Evolutionary conservation across 2,329 filamentous ascomycete genomes (phyloP), one percentile per base, ranked within the genome.

Genomic region (Trichoderma aggressivum): DNA sequence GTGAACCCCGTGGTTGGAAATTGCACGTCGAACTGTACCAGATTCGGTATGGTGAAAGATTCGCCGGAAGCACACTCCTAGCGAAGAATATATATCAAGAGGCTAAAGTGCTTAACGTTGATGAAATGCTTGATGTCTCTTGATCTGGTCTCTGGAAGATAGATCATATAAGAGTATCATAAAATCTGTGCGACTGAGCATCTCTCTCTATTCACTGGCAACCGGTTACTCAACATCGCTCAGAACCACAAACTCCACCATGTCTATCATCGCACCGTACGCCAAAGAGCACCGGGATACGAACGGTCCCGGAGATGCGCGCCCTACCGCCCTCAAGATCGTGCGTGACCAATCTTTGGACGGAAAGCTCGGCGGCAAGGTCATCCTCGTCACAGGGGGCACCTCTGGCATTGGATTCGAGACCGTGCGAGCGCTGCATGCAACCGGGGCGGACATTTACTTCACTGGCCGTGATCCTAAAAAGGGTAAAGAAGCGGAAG

Each of bases 371-470:
- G 30, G 39, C 4, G 79, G 76, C 59, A 83, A 82, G 60, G 79
- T 81, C 26, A 75, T 81, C 10, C 72, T 85, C 16, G 79, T 86
- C 56, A 85, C 84, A 0, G 84, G 84, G n/a, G 76, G 75, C 21
- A 80, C 80, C 6, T 78, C 81, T 18, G 84, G 84, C 1, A 76
- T 85, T n/a, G 84, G 84, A 11, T 72, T 82, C 34, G 81, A 85
- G 71, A 85, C 83, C 4, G 82, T 79, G 1, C 78, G 80, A 8
- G 84, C 84, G 2, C 76, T 87, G 2, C 72, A 78, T 58, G 75
- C 79, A 7, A 83, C 85, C 0, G 84, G 85, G 5, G 83, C 83
- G 10, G 80, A 77, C 28, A 74, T 86, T 47, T 86, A 80, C 74
- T 75, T 84, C 18, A 83, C 84, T 0, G 83, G 79, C 3, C 80